These are phyloP conservation scores for Fraxinus cuspidata DNA, from an alignment of 257 asterid species.

Conservation along the genomic window DNA sequence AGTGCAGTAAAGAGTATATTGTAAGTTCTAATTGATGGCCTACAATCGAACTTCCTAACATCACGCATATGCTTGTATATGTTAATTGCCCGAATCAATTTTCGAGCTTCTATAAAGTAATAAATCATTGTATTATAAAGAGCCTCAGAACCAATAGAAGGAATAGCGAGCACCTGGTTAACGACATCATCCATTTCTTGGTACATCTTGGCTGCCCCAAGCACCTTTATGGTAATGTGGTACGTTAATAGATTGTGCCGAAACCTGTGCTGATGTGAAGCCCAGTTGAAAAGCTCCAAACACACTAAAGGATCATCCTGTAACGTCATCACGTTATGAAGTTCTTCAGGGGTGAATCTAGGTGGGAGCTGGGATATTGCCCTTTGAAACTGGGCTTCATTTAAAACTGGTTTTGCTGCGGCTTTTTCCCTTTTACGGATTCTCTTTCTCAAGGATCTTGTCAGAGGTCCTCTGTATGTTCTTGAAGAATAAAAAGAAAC, in stretches of 20 bases:
- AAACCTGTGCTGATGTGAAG: constrained; percentile 80
- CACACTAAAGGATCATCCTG: constrained; percentile 74
- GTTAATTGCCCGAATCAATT: constrained; percentile 73
- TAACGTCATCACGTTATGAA: constrained; percentile 51
- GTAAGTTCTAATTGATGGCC: constrained; percentile 76
- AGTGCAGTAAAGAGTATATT: constrained; percentile 71
- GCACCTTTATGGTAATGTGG: constrained; percentile 68
- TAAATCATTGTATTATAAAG: constrained; percentile 77
- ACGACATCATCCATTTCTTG: constrained; percentile 84
- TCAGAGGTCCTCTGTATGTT: constrained; percentile 59
- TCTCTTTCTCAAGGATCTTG: constrained; percentile 75
- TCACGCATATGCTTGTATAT: constrained; percentile 74
- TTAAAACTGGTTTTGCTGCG: constrained; percentile 65
- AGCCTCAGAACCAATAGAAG: constrained; percentile 65
- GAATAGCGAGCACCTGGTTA: constrained; percentile 78
- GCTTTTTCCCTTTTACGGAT: constrained; percentile 69
- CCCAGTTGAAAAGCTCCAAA: constrained; percentile 92
- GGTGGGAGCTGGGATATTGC: constrained; percentile 64
- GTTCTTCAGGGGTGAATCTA: constrained; percentile 79
- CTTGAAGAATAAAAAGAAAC: constrained; percentile 48
- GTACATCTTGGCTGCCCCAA: constrained; percentile 76
- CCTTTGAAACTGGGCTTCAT: constrained; percentile 51
- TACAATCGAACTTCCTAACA: constrained; percentile 68
- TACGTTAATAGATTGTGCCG: constrained; percentile 61
- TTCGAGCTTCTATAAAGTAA: constrained; percentile 79